Evolutionary conservation across 306 rosid genomes (phyloP), one percentile per base, ranked within the genome.

Genomic region (Amphicarpaea edgeworthii): DNA sequence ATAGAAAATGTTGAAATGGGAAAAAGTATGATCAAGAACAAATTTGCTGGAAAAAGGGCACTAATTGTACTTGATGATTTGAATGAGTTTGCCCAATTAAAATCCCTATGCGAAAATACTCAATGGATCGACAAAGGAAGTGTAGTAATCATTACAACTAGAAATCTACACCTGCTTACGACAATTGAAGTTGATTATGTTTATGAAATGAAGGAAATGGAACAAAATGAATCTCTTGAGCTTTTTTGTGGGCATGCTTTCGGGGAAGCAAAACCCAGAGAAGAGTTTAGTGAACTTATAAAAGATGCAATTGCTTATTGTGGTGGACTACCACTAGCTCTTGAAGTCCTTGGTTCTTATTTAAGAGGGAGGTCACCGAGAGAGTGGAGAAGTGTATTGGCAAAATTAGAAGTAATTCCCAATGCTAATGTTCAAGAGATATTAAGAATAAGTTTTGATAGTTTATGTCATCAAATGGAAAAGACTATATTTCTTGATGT

Each of bases 311-410:
- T 70, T 20, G 2, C 15, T 45, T 74, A 73, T 1, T 69, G 69
- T 54, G 76, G 76, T 3, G 85, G 86, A 20, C 12, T 85, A n/a
- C 88, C 86, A 1, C 41, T 85, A 5, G 88, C 86, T 10, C 79
- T 81, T 21, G 38, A 81, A 66, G 82, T 75, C 14, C 50, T 70
- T 70, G 88, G 79, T 70, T 3, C 49, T 63, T 64, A 10, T 46
- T 5, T 20, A 64, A 49, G 0, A 70, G 77, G 60, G n/a, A 79
- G 84, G 54, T 43, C n/a, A n/a, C n/a, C n/a, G n/a, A n/a, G n/a
- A n/a, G n/a, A n/a, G n/a, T n/a, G n/a, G n/a, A n/a, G n/a, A n/a
- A n/a, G n/a, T n/a, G n/a, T n/a, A n/a, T n/a, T n/a, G n/a, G n/a
- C n/a, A n/a, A n/a, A n/a, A 34, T 54, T 12, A 28, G 3, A 23